Evolutionary conservation across 257 asterid species (phyloP), one percentile per base, ranked within the genome.

Genomic region (Solanum appendiculatum): DNA sequence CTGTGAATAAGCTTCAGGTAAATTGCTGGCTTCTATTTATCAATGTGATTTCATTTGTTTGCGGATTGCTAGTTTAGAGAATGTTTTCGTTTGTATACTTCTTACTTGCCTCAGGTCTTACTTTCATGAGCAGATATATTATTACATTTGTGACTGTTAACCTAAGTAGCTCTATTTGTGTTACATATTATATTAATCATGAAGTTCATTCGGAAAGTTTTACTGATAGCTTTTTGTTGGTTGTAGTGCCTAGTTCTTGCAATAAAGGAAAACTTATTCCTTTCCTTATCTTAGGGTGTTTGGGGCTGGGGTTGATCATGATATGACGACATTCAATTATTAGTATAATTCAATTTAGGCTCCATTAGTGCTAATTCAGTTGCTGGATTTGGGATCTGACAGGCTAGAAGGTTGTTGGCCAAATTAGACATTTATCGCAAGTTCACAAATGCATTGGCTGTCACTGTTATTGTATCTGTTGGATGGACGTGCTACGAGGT

Each of bases 401-500:
- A 95, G 98, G 98, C 98, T 74, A 92, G 98, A 86, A 92, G 97
- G 88, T 90, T 94, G 98, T 87, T 92, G 86, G 96, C 97, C 87
- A 96, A 96, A 89, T 91, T 96, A 86, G 98, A 96, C 84, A 90
- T 96, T 80, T 96, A 95, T 91, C 90, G 98, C 86, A 96, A 94
- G 93, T 96, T 96, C 93, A 95, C 99, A 23, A 96, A 96, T 91
- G 99, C 98, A 84, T 92, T 95, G 91, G 98, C 92, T 37, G 89
- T 95, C 87, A 94, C 99, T 66, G 97, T 96, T 89, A 87, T 96
- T 31, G 94, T 96, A 75, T 96, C 98, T 85, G 96, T 95, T 91
- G 99, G 98, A 77, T 96, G 99, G 99, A 95, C 93, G 36, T 95
- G 97, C 89, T 95, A 95, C 20, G 99, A 95, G 98, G 99, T 95